Base-by-base conservation (phyloP, 2,329 filamentous ascomycete species). In the Aspergillus puulaauensis region DNA sequence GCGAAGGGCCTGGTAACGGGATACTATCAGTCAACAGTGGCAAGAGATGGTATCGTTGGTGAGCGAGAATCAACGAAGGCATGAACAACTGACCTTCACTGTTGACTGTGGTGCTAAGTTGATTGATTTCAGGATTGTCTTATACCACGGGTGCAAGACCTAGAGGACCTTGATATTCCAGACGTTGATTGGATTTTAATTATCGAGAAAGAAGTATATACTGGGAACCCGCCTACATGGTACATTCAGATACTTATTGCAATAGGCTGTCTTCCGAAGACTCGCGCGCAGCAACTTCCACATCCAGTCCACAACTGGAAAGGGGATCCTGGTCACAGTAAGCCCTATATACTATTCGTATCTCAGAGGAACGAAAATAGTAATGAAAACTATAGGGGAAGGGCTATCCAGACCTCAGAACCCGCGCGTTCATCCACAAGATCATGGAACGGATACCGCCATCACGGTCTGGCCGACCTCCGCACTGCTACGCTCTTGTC, bases 351-450 rank as follows among this genome's bases (percentile, higher is more conserved):
- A 35, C n/a, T n/a, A n/a, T n/a, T n/a, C n/a, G n/a, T n/a, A n/a
- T n/a, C n/a, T n/a, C n/a, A n/a, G 19, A 39, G 14, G 17, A 19
- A 6, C 6, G 9, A 21, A 15, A 21, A 21, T 24, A 27, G n/a
- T 48, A 46, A 57, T 33, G 31, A 14, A 14, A n/a, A 17, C 39
- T 2, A 51, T 37, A 86, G 82, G 86, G 81, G 0, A 88, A 88
- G 77, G 86, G 86, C 3, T 88, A 87, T 63, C 86, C 86, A 1
- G 86, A 88, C 64, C 69, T 88, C 24, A 75, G 77, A 33, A 86
- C 84, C 8, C 78, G 85, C 39, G 73, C 73, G 2, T 82, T 88
- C 61, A 68, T 86, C 33, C 79, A 76, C 35, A 71, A 72, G 24
- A 64, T 85, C 23, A 73, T 72, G 54, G 72, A 69, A 17, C 39